Base-by-base conservation (phyloP, 2,329 filamentous ascomycete species). In the Fusarium xyrophilum region DNA sequence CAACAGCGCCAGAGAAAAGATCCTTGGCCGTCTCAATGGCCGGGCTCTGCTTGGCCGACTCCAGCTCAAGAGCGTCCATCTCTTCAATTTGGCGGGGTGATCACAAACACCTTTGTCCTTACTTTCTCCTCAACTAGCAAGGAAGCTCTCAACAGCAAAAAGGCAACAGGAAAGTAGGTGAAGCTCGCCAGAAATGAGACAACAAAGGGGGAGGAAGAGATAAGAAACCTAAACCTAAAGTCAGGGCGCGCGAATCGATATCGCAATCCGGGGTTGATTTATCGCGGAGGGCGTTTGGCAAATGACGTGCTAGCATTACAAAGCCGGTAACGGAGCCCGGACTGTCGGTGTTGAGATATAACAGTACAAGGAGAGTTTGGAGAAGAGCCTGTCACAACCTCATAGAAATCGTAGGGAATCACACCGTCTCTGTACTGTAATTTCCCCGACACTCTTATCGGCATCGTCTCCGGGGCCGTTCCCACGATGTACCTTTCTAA, bases 1-100 rank as follows among this genome's bases (percentile, higher is more conserved):
- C 96, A 11, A 91, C 91, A 63, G 96, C 96, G 38, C 96, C 96
- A 14, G 96, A 88, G 76, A 95, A 91, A 62, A 99, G 84, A 81
- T 99, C 96, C 84, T 98, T 99, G 74, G 89, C 83, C 51, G 91
- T 91, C 76, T 90, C 88, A 72, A 84, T 70, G 27, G 79, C 80
- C 57, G 79, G 77, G 65, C 74, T 71, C 67, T 78, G 73, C 56
- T 75, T 70, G 38, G 69, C 47, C 51, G 60, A 68, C 57, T 82
- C 78, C 43, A 79, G 52, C 59, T 82, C 81, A 59, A 76, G 54
- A 75, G 73, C 67, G 79, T 78, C 63, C 77, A 74, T 73, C 54
- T 69, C 42, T 47, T 46, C 39, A 27, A 35, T 48, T 38, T 50
- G 33, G 43, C 23, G 44, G 39, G 51, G 38, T 56, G 54, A 30